phyloP scores from a whole-genome alignment of 2,329 filamentous ascomycete species.

The Cordyceps cateniannulata region DNA sequence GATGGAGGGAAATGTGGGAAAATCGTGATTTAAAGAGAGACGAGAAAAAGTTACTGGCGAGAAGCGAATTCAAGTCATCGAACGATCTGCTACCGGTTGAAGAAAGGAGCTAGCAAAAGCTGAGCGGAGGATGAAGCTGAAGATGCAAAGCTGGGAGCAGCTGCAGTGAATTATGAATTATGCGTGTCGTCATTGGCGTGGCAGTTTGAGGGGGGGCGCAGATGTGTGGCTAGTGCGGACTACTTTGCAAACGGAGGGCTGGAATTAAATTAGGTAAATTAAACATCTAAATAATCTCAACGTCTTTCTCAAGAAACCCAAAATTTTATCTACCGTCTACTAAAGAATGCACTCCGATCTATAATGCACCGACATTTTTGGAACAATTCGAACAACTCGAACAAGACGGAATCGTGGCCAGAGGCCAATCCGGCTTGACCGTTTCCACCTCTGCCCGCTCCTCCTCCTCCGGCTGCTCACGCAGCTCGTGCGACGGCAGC shows the following conservation, averaged over 20 bases:
- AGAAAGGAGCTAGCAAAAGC: not conserved
- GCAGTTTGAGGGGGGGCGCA: not conserved
- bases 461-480: not conserved
- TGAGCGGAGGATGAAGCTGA: not conserved
- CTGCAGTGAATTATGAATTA: not conserved
- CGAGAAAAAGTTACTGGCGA: not conserved
- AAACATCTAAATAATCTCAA: not conserved
- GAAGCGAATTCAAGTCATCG: constrained; percentile 3
- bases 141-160: not conserved
- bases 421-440: not conserved
- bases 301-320: not conserved
- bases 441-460: not conserved
- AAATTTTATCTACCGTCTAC: not conserved
- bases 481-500: constrained; percentile 4
- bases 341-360: not conserved
- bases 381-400: not conserved
- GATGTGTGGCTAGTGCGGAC: not conserved
- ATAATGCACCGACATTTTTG: not conserved
- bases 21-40: not conserved
- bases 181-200: constrained; percentile 1
- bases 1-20: not conserved
- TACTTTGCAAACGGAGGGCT: not conserved
- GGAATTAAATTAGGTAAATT: not conserved
- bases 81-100: not conserved
- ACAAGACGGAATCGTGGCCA: not conserved